These are phyloP conservation scores for Phyllosticta citribraziliensis DNA, from an alignment of 2,329 filamentous ascomycete species.

Conservation along the genomic window DNA sequence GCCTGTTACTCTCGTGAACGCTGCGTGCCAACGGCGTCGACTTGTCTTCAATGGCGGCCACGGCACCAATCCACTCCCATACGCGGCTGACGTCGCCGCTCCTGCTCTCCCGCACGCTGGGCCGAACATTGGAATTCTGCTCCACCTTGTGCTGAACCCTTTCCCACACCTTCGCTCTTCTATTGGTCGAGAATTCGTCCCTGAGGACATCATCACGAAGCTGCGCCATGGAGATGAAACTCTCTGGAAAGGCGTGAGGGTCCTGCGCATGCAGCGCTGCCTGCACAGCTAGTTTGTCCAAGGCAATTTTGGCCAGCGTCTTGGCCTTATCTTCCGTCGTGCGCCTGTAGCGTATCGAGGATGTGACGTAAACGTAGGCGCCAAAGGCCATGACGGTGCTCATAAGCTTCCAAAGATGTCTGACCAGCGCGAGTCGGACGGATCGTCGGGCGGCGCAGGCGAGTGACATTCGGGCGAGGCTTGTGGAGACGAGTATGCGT, in stretches of 20 bases:
- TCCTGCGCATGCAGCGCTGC: conserved; percentile 66
- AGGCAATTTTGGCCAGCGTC: conserved; percentile 69
- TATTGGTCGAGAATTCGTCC: conserved; percentile 63
- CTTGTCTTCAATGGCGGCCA: conserved; percentile 18
- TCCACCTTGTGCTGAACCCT: conserved; percentile 79
- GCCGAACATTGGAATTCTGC: conserved; percentile 84
- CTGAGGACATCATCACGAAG: conserved; percentile 84
- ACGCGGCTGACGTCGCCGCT: conserved; percentile 48
- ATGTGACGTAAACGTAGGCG: conserved; percentile 49
- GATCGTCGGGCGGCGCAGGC: conserved; percentile 68
- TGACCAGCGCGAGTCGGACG: conserved; percentile 69
- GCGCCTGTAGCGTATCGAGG: conserved; percentile 52
- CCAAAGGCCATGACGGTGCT: conserved; percentile 40
- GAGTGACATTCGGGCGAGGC: conserved; percentile 86
- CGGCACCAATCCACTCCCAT: conserved; percentile 60
- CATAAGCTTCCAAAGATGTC: conserved; percentile 79
- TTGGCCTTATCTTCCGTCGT: conserved; percentile 67
- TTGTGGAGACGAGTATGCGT: conserved; percentile 67
- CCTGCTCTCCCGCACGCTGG: conserved; percentile 55
- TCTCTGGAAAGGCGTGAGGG: conserved; percentile 55
- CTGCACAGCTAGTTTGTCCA: conserved; percentile 73
- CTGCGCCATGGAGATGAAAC: conserved; percentile 79
- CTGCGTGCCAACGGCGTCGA: conserved; percentile 8
- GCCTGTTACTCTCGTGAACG: conserved; percentile 23
- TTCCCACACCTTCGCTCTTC: conserved; percentile 75